Evolutionary conservation across 768 basidiomycete species (phyloP).

Genomic region (Xanthoconium stramineum): DNA sequence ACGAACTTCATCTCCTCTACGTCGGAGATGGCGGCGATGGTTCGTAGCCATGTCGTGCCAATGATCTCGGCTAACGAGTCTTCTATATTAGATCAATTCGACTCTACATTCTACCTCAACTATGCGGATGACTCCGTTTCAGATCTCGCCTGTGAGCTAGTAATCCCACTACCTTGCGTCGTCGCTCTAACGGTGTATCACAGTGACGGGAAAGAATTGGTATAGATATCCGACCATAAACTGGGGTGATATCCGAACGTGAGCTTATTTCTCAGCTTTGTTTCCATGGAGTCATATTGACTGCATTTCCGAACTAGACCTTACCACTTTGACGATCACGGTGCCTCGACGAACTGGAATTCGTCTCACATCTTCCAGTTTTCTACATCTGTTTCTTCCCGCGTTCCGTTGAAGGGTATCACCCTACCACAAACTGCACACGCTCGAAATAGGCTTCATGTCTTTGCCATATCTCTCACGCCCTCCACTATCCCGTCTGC

Average conservation of each 20-base stretch:
- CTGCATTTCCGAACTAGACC: slow-evolving; percentile 31
- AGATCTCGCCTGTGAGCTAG: slow-evolving; percentile 32
- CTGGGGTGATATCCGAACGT: slow-evolving; percentile 45
- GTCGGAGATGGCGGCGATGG: slow-evolving; percentile 39
- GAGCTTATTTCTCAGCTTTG: slow-evolving; percentile 4
- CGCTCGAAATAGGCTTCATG: slow-evolving; percentile 37
- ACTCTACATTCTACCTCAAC: slow-evolving; percentile 35
- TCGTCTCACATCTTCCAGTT: slow-evolving; percentile 43
- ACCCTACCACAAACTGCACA: slow-evolving; percentile 36
- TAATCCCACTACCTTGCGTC: neutral
- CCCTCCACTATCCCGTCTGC: slow-evolving; percentile 30
- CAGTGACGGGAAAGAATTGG: slow-evolving; percentile 47
- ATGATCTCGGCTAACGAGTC: neutral
- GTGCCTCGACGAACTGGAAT: slow-evolving; percentile 39
- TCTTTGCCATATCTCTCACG: slow-evolving; percentile 45
- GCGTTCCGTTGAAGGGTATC: slow-evolving; percentile 39
- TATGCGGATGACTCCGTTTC: slow-evolving; percentile 37
- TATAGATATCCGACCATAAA: slow-evolving; percentile 41
- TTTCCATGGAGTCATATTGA: neutral
- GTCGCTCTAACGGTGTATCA: neutral
- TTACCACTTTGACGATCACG: slow-evolving; percentile 40
- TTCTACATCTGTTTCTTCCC: slow-evolving; percentile 43
- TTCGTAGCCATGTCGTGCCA: slow-evolving; percentile 13
- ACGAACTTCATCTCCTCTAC: slow-evolving; percentile 49
- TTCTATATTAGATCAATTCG: slow-evolving; percentile 27